Evolutionary conservation across 768 basidiomycete species (phyloP), one percentile per base, ranked within the genome.

Genomic region (Hebeloma cylindrosporum): DNA sequence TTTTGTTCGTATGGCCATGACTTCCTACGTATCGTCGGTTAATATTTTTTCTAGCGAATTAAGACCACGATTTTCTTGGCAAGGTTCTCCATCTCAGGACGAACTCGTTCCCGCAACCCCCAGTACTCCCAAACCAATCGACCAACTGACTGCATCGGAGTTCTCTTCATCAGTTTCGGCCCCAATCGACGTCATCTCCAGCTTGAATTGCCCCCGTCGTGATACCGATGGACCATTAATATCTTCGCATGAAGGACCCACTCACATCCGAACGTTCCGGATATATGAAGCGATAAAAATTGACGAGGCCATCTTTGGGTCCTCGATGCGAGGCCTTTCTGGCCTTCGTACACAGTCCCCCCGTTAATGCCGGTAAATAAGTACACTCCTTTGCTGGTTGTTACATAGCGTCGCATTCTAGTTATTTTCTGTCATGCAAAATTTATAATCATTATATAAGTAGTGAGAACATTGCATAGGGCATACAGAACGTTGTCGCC

Each of bases 221-320:
- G 34, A 29, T 22, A 16, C 43, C 34, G 10, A 33, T 43, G 17
- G 23, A 33, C 46, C 8, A 41, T 31, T 22, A 38, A 42, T 50
- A 51, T 59, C 59, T 28, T 53, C 60, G 7, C 45, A 48, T 14
- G 49, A 70, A 7, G 77, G 77, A 20, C 65, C 79, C 37, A 70
- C 74, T 3, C 74, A 80, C 42, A 66, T 81, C 5, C 74, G 80
- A 27, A 74, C 72, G 2, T 70, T 82, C 53, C 69, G 70, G 30
- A 68, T 83, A 3, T 80, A 73, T 48, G 67, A 75, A 37, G 79
- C 78, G 9, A 64, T 70, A 44, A 82, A 82, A 40, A 52, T 64
- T 27, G 61, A 62, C 35, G 58, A 57, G 17, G 33, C 51, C 1
- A 35, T 60, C n/a, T 49, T 62, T 30, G 57, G 50, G 10, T 42